Evolutionary conservation across 2,329 filamentous ascomycete genomes (phyloP).

Genomic region (Rutstroemia sp.): DNA sequence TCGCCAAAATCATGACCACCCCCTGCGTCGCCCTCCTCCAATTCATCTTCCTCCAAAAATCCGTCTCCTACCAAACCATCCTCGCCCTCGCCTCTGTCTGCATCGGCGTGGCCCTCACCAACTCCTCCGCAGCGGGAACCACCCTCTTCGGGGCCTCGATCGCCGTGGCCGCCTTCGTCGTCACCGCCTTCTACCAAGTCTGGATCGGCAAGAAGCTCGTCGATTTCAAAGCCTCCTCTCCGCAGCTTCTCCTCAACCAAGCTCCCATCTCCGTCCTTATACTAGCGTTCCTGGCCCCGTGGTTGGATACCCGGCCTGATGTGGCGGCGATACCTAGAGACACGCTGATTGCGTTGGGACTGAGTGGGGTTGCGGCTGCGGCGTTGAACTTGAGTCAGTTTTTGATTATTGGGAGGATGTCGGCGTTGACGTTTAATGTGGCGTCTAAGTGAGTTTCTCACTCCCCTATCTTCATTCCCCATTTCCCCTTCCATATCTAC

Average conservation of each 20-base stretch:
- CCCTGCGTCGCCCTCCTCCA: slow-evolving; percentile 39
- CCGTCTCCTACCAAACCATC: slow-evolving; percentile 35
- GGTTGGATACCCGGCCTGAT: slow-evolving; percentile 33
- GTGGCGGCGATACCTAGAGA: slow-evolving; percentile 30
- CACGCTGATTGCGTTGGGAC: slow-evolving; percentile 34
- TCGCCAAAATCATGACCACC: slow-evolving; percentile 42
- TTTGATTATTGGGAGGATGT: slow-evolving; percentile 29
- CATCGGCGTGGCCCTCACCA: slow-evolving; percentile 37
- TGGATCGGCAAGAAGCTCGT: slow-evolving; percentile 43
- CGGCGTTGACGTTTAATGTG: slow-evolving; percentile 27
- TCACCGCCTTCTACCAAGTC: slow-evolving; percentile 39
- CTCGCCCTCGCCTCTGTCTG: slow-evolving; percentile 35
- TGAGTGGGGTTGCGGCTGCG: slow-evolving; percentile 37
- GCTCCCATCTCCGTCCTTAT: slow-evolving; percentile 38
- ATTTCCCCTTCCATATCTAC: not conserved
- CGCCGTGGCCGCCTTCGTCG: slow-evolving; percentile 36
- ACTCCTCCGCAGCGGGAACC: slow-evolving; percentile 32
- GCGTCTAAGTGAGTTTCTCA: slow-evolving; percentile 25
- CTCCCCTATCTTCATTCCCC: too few relatives aligned
- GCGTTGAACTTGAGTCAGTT: slow-evolving; percentile 35
- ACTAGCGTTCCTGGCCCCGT: slow-evolving; percentile 36
- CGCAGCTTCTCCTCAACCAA: slow-evolving; percentile 39
- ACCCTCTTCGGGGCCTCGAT: slow-evolving; percentile 36
- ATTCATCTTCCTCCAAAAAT: slow-evolving; percentile 36
- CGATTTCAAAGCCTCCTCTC: slow-evolving; percentile 36